phyloP scores from a whole-genome alignment of 176 grass and related monocot species.

The Avena sativa region DNA sequence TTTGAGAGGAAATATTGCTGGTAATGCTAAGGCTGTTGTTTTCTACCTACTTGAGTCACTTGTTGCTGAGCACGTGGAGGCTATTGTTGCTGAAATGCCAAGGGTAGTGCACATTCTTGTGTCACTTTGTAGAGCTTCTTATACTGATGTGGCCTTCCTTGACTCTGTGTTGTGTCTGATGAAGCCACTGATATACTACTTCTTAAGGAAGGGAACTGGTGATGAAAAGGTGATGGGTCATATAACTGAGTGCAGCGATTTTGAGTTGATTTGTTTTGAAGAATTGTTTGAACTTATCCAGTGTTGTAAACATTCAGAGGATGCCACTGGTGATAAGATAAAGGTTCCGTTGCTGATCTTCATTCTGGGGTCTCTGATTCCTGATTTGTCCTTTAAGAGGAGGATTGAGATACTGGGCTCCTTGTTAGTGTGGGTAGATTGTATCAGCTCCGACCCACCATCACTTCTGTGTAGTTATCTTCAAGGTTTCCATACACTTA shows the following conservation, averaged over 20 bases:
- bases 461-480: slow-evolving; percentile 68
- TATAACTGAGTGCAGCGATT: slow-evolving; percentile 55
- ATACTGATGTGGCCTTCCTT: slow-evolving; percentile 88
- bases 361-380: slow-evolving; percentile 75
- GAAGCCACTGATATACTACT: slow-evolving; percentile 78
- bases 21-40: slow-evolving; percentile 88
- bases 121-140: slow-evolving; percentile 89
- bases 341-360: slow-evolving; percentile 77
- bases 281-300: slow-evolving; percentile 77
- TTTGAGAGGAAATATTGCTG: slow-evolving; percentile 73
- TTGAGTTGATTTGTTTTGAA: slow-evolving; percentile 89
- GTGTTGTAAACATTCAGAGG: slow-evolving; percentile 52
- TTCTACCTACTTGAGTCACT: slow-evolving; percentile 88
- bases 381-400: slow-evolving; percentile 86
- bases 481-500: slow-evolving; percentile 62
- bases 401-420: slow-evolving; percentile 73
- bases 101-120: slow-evolving; percentile 83
- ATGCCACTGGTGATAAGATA: slow-evolving; percentile 53
- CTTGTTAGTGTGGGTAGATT: slow-evolving; percentile 66
- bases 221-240: slow-evolving; percentile 62
- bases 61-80: slow-evolving; percentile 76
- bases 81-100: slow-evolving; percentile 85
- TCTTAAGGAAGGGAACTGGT: slow-evolving; percentile 58
- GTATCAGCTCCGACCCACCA: slow-evolving; percentile 56
- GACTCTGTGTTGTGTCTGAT: slow-evolving; percentile 78